Percentiles rank a stretch among this genome's conserved stretches.
phyloP scores from a whole-genome alignment of 768 basidiomycete genomes.

The Clitopilus hobsonii region DNA sequence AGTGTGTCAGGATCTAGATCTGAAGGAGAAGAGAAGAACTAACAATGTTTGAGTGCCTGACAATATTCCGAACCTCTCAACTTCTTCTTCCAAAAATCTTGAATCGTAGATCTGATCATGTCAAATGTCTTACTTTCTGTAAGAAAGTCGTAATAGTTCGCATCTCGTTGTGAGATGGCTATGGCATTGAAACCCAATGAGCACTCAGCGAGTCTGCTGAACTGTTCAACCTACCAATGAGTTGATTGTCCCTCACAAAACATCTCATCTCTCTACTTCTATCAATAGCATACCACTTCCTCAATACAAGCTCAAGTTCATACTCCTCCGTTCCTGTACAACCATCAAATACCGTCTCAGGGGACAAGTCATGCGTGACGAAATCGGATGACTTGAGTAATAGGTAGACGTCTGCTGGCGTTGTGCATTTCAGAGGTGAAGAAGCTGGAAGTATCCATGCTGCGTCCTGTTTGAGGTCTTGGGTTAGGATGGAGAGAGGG shows the following conservation, averaged over 20 bases:
- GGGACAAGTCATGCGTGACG: constrained; percentile 69
- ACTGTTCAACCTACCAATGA: constrained; percentile 59
- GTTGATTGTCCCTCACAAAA: constrained; percentile 69
- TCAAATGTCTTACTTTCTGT: constrained; percentile 52
- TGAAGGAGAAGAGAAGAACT: constrained; percentile 17
- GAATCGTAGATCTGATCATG: constrained; percentile 48
- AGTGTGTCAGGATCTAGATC: not conserved
- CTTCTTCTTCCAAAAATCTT: constrained; percentile 62
- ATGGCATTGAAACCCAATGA: not conserved
- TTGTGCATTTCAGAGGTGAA: constrained; percentile 81
- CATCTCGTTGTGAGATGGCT: constrained; percentile 88
- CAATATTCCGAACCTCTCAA: constrained; percentile 52
- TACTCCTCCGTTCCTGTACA: constrained; percentile 41
- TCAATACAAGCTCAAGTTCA: constrained; percentile 77
- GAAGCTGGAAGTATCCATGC: constrained; percentile 85
- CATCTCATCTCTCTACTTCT: constrained; percentile 83
- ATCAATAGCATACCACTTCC: constrained; percentile 88
- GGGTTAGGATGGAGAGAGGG: not conserved
- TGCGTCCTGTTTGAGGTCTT: constrained; percentile 61
- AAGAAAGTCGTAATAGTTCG: constrained; percentile 85
- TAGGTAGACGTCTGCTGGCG: constrained; percentile 87
- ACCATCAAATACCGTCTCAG: constrained; percentile 60
- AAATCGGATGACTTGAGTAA: constrained; percentile 93
- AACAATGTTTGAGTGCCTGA: constrained; percentile 61
- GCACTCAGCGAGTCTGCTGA: not conserved